Conservation (phyloP, 768 basidiomycete genomes). For the Butyriboletus loyo region DNA sequence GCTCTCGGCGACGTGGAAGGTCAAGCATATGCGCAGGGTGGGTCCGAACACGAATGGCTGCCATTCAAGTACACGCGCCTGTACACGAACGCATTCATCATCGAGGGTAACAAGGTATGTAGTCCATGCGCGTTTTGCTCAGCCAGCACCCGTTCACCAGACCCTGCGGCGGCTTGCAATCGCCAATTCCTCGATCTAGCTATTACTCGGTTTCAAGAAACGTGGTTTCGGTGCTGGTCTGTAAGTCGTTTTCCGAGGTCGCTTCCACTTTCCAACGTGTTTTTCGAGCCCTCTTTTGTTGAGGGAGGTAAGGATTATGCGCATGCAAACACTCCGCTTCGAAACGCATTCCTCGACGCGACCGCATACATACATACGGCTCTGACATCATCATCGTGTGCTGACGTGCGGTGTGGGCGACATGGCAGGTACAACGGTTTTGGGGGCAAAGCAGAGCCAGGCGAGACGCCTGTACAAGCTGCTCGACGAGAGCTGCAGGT, state of each 20-base stretch:
- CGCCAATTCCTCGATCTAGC: constrained; percentile 47
- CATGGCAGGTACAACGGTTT: constrained; percentile 77
- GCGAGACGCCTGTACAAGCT: constrained; percentile 65
- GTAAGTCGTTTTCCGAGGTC: constrained; percentile 35
- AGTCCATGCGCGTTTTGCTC: background rate
- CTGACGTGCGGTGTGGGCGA: background rate
- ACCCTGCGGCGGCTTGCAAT: background rate
- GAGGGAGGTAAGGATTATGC: background rate
- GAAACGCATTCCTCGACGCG: background rate
- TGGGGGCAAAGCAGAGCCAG: constrained; percentile 80
- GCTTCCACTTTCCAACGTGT: background rate
- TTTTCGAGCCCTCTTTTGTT: background rate
- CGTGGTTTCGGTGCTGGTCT: constrained; percentile 67
- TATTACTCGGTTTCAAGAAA: constrained; percentile 77
- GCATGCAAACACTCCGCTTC: background rate
- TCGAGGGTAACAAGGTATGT: constrained; percentile 52
- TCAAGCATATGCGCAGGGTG: constrained; percentile 36
- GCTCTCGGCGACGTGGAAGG: constrained; percentile 34
- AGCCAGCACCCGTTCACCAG: background rate
- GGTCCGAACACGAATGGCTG: constrained; percentile 45
- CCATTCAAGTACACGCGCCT: constrained; percentile 38
- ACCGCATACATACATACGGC: background rate
- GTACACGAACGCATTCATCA: constrained; percentile 73
- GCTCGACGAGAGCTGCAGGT: constrained; percentile 76
- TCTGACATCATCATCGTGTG: background rate